Percentiles rank a stretch among this genome's conserved stretches.
These are phyloP conservation scores for Amylostereum chailletii DNA, from an alignment of 1,284 basidiomycete genomes.

Conservation along the genomic window DNA sequence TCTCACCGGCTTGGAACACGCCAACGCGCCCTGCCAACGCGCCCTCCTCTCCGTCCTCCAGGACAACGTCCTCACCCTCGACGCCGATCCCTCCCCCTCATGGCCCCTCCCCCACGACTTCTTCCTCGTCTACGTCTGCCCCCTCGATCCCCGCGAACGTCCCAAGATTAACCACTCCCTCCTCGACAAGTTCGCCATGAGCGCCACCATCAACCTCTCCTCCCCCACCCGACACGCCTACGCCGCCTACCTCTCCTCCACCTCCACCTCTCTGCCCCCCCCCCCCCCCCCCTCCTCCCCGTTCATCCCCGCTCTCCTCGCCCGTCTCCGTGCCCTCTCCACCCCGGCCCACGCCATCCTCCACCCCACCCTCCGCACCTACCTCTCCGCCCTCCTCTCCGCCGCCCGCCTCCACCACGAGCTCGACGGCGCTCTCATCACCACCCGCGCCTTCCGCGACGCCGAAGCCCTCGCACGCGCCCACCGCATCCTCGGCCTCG, in stretches of 20 bases:
- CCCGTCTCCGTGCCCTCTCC: conserved; percentile 18
- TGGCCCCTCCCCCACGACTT: conserved; percentile 66
- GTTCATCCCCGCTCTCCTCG: conserved; percentile 21
- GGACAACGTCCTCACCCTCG: conserved; percentile 37
- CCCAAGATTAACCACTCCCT: conserved; percentile 55
- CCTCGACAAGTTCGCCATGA: conserved; percentile 72
- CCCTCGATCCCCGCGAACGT: conserved; percentile 49
- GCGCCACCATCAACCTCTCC: conserved; percentile 44
- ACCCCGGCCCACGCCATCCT: conserved; percentile 31
- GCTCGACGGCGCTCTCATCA: conserved; percentile 62
- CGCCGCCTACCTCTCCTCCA: conserved; percentile 21
- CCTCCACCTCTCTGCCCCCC: conserved; percentile 6
- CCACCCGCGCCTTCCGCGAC: conserved; percentile 47
- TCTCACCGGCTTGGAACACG: conserved; percentile 60
- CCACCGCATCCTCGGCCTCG: conserved; percentile 45
- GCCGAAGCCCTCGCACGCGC: conserved; percentile 56
- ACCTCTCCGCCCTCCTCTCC: conserved; percentile 63
- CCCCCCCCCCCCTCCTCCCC: conserved; percentile 7
- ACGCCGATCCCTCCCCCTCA: conserved; percentile 22
- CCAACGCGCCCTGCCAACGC: conserved; percentile 45
- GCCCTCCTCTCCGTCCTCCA: conserved; percentile 46
- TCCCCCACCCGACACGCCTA: conserved; percentile 22
- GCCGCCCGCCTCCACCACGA: conserved; percentile 63
- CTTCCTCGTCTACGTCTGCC: conserved; percentile 64
- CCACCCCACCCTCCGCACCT: conserved; percentile 45